phyloP scores from a whole-genome alignment of 805 yeast species.

The Ogataea trehalophila region DNA sequence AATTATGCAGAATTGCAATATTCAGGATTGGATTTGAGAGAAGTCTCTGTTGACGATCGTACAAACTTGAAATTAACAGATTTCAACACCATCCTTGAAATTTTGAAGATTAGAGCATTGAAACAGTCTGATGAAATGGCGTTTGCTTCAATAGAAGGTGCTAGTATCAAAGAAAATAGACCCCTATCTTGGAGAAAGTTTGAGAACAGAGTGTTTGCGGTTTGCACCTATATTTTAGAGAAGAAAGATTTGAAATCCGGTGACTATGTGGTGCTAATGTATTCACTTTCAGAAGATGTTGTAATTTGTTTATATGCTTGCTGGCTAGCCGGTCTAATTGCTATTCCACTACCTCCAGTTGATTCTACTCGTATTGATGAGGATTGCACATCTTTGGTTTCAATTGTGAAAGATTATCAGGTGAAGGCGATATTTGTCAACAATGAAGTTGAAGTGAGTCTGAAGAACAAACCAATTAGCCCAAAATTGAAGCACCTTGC shows the following conservation, averaged over 20 bases:
- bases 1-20: slow-evolving; percentile 66
- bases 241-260: slow-evolving; percentile 65
- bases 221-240: slow-evolving; percentile 62
- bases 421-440: slow-evolving; percentile 73
- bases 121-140: slow-evolving; percentile 80
- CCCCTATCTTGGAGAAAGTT: slow-evolving; percentile 76
- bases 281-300: slow-evolving; percentile 83
- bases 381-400: slow-evolving; percentile 63
- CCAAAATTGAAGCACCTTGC: slow-evolving; percentile 48
- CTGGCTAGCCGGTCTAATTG: slow-evolving; percentile 70
- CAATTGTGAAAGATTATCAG: slow-evolving; percentile 64
- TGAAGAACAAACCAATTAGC: slow-evolving; percentile 64
- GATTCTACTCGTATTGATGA: slow-evolving; percentile 57
- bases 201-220: slow-evolving; percentile 70
- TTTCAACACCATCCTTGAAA: slow-evolving; percentile 64
- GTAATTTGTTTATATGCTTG: slow-evolving; percentile 83
- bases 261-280: slow-evolving; percentile 72
- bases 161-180: slow-evolving; percentile 43
- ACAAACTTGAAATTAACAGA: slow-evolving; percentile 70
- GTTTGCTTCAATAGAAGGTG: slow-evolving; percentile 40
- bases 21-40: slow-evolving; percentile 77
- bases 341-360: slow-evolving; percentile 71
- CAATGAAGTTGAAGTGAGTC: slow-evolving; percentile 61
- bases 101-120: slow-evolving; percentile 73
- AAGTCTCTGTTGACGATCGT: slow-evolving; percentile 70